Evolutionary conservation across 1,284 basidiomycete species (phyloP).

Genomic region (Coniophora puteana): DNA sequence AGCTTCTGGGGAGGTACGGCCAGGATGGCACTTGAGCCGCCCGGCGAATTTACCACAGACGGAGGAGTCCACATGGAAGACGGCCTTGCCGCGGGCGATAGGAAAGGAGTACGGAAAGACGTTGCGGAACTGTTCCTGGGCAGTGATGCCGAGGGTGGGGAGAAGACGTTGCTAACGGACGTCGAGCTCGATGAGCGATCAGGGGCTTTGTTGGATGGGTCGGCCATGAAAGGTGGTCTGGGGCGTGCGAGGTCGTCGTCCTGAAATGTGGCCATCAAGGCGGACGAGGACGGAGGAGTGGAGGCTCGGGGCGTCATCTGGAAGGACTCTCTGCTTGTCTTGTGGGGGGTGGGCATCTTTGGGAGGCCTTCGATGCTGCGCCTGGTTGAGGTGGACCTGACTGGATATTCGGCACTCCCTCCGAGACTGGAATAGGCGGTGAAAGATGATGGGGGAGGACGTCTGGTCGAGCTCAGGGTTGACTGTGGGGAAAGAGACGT

Average conservation of each 20-base stretch:
- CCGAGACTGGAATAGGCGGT: too few species aligned
- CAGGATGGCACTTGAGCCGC: conserved; percentile 32
- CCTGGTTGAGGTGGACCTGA: too few species aligned
- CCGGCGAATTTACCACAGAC: conserved; percentile 27
- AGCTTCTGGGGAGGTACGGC: conserved; percentile 37
- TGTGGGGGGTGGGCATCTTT: conserved; percentile 22
- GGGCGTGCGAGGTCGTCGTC: conserved; percentile 33
- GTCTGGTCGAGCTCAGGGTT: too few species aligned
- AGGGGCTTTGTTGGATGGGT: conserved; percentile 31
- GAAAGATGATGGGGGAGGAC: too few species aligned
- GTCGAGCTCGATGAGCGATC: conserved; percentile 30
- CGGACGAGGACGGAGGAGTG: conserved; percentile 6
- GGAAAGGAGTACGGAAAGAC: conserved; percentile 63
- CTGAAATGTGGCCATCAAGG: conserved; percentile 11
- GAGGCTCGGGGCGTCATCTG: conserved; percentile 20
- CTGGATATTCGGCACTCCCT: too few species aligned
- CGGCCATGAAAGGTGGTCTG: conserved; percentile 50
- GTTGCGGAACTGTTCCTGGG: conserved; percentile 45
- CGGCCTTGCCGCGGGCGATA: conserved; percentile 63
- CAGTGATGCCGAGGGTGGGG: conserved; percentile 13
- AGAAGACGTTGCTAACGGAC: conserved; percentile 23
- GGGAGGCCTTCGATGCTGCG: conserved; percentile 37
- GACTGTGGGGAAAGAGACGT: conserved; percentile 55
- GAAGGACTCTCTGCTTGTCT: conserved; percentile 31
- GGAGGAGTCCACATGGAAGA: conserved; percentile 61